Evolutionary conservation across 768 basidiomycete species (phyloP).

Genomic region (Boletellus emodensis): DNA sequence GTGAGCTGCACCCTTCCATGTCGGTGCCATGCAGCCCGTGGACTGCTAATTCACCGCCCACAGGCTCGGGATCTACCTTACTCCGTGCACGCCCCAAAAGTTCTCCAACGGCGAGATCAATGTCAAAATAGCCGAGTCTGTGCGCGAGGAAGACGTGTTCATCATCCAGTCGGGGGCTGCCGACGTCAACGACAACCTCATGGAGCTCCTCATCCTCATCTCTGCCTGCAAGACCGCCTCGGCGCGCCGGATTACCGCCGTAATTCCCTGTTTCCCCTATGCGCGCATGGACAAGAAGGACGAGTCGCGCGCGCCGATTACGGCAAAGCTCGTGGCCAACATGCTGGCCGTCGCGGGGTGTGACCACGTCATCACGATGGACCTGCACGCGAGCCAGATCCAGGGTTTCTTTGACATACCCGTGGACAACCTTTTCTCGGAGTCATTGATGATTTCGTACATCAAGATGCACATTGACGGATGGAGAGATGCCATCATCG

Average conservation of each 20-base stretch:
- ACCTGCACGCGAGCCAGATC: slow-evolving; percentile 95
- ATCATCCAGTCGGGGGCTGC: slow-evolving; percentile 90
- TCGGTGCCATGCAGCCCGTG: slow-evolving; percentile 35
- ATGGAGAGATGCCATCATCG: slow-evolving; percentile 88
- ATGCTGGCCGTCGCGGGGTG: slow-evolving; percentile 97
- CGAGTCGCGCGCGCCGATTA: slow-evolving; percentile 92
- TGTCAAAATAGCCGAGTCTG: slow-evolving; percentile 91
- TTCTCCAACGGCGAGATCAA: slow-evolving; percentile 96
- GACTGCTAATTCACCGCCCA: slow-evolving; percentile 46
- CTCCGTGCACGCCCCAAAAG: slow-evolving; percentile 79
- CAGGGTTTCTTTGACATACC: slow-evolving; percentile 99
- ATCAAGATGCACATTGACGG: slow-evolving; percentile 81
- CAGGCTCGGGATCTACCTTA: slow-evolving; percentile 88
- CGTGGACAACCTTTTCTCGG: slow-evolving; percentile 95
- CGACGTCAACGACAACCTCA: slow-evolving; percentile 93
- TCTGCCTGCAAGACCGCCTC: slow-evolving; percentile 98
- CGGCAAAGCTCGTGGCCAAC: slow-evolving; percentile 96
- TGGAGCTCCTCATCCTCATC: slow-evolving; percentile 98
- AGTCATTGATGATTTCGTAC: slow-evolving; percentile 91
- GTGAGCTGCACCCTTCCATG: slow-evolving; percentile 66
- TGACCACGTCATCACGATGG: slow-evolving; percentile 99
- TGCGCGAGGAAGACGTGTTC: slow-evolving; percentile 98
- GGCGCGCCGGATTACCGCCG: slow-evolving; percentile 91
- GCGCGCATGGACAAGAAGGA: slow-evolving; percentile 98
- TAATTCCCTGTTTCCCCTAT: slow-evolving; percentile 97